Evolutionary conservation across 768 basidiomycete species (phyloP), one percentile per base, ranked within the genome.

Genomic region (Xerocomellus amylosporus): DNA sequence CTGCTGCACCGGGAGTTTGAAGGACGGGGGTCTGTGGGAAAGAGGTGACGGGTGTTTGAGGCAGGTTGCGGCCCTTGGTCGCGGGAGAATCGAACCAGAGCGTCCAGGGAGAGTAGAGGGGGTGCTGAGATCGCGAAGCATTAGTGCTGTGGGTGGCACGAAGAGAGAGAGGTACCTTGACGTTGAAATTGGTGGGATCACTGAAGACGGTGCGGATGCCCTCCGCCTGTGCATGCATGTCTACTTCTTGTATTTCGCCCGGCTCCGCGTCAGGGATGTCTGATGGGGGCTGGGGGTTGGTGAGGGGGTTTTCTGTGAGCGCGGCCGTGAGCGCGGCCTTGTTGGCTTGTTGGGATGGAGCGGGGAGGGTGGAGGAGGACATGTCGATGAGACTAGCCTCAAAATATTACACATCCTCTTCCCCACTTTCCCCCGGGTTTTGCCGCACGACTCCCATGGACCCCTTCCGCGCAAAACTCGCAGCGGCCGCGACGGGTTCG

Each of bases 71-170:
- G 52, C 87, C 87, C 74, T 98, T 98, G 31, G 91, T 93, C 41
- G 85, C 81, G 0, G 92, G 92, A 34, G 95, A 96, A 70, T 98
- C 96, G 70, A 98, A 99, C 93, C 93, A 98, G 28, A 99, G 85
- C 8, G 94, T 98, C 95, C 95, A 97, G 9, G 89, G 79, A 28
- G 94, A 93, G 73, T 85, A 96, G 41, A 98, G 83, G 13, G 94
- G 94, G 68, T 98, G 94, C 94, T 97, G 62, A 34, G 43, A 28
- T 48, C 42, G 34, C 41, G 3, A 37, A 8, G 54, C 40, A 39
- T 64, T 31, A 54, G 56, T 12, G 20, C 28, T 13, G 22, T 10
- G 43, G 15, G 42, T 1, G 9, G 38, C 8, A 54, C 8, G 37
- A 43, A 34, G 34, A 44, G 46, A 22, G 22, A 55, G 22, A 64